Evolutionary conservation across 345 rosid genomes (phyloP).

Genomic region (Brassica cretica): DNA sequence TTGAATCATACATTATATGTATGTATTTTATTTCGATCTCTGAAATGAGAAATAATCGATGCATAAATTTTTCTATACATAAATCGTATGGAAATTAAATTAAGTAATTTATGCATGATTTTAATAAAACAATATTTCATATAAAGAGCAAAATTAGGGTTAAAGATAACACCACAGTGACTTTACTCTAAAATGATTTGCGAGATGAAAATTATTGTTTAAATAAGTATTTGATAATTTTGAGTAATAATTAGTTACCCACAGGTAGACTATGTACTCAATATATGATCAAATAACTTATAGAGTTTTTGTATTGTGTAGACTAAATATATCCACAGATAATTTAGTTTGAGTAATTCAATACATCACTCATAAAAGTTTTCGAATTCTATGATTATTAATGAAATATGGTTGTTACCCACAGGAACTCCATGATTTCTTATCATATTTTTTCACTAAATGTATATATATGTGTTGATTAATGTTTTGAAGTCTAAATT

Average conservation of each 20-base stretch:
- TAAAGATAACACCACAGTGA: neutral
- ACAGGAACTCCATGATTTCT: neutral
- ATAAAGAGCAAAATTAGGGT: neutral
- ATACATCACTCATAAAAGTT: neutral
- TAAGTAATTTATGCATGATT: neutral
- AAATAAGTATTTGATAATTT: neutral
- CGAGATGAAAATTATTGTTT: neutral
- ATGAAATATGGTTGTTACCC: neutral
- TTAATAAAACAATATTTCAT: neutral
- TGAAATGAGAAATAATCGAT: neutral
- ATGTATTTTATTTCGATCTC: neutral
- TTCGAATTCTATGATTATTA: neutral
- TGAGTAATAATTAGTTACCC: neutral
- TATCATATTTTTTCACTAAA: neutral
- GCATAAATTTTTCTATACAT: neutral
- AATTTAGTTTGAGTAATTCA: neutral
- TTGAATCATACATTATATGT: neutral
- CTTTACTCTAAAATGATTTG: neutral
- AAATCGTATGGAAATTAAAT: no score
- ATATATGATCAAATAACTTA: neutral
- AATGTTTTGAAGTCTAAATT: neutral
- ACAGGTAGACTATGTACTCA: neutral
- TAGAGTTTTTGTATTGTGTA: neutral
- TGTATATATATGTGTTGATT: neutral
- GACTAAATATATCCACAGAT: neutral